A percentile compares a stretch with the other conserved stretches of the same genome.
These are phyloP conservation scores for Astrocystis sublimbata DNA, from an alignment of 495 filamentous ascomycete genomes.

Conservation along the genomic window DNA sequence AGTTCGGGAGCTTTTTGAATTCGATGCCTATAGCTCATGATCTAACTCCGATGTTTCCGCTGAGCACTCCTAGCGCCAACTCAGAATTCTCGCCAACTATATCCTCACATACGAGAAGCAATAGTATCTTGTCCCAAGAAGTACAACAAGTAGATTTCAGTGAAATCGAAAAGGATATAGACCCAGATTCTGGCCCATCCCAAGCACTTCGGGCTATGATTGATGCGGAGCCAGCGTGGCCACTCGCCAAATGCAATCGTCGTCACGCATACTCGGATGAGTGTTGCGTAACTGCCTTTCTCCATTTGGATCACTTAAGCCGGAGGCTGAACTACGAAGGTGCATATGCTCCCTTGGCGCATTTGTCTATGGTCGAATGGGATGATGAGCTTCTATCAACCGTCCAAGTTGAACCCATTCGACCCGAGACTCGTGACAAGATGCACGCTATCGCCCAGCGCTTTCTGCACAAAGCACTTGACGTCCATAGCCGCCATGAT, in stretches of 20 bases:
- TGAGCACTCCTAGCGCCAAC: constrained; percentile 27
- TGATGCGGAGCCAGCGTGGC: constrained; percentile 57
- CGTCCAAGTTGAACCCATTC: constrained; percentile 49
- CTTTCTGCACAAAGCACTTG: constrained; percentile 63
- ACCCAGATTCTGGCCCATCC: constrained; percentile 32
- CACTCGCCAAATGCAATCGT: constrained; percentile 58
- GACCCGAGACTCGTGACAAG: constrained; percentile 57
- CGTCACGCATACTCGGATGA: constrained; percentile 48
- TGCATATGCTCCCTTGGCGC: constrained; percentile 46
- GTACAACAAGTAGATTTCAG: constrained; percentile 27
- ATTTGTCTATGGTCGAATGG: constrained; percentile 38
- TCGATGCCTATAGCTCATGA: too few species aligned
- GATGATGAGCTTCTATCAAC: constrained; percentile 43
- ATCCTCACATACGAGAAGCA: constrained; percentile 47
- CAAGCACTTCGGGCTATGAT: constrained; percentile 54
- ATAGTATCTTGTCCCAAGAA: constrained; percentile 43
- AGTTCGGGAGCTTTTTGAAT: too few species aligned
- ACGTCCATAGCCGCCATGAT: constrained; percentile 44
- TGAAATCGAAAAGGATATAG: constrained; percentile 26
- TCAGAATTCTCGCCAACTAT: constrained; percentile 39
- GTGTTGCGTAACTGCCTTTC: constrained; percentile 57
- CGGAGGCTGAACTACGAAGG: constrained; percentile 56
- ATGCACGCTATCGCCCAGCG: constrained; percentile 63
- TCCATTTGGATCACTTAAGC: constrained; percentile 60
- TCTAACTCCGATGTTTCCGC: constrained; percentile 24